Percentiles rank a stretch among this genome's conserved stretches.
These are phyloP conservation scores for Clitopilus passeckerianus DNA, from an alignment of 768 basidiomycete species.

Conservation along the genomic window DNA sequence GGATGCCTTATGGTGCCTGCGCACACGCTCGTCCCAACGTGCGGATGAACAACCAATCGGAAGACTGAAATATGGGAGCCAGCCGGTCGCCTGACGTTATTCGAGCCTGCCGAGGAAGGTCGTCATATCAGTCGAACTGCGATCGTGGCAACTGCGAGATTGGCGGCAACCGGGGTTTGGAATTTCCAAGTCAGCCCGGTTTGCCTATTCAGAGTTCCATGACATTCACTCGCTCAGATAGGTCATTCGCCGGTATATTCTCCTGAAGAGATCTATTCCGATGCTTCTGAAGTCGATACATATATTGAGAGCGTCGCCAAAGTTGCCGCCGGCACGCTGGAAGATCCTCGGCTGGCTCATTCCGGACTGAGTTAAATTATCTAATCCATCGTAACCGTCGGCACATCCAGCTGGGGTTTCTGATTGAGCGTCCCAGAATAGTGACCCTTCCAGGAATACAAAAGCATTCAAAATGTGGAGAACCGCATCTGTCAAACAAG, in stretches of 20 bases:
- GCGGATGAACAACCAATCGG: no score
- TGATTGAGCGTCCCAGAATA: background rate
- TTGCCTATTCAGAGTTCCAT: no score
- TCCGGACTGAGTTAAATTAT: background rate
- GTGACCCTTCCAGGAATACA: background rate
- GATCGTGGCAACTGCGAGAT: no score
- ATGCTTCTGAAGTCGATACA: background rate
- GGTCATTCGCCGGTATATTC: background rate
- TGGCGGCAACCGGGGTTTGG: no score
- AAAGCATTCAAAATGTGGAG: background rate
- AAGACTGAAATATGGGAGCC: no score
- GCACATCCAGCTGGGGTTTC: background rate
- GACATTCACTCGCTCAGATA: no score
- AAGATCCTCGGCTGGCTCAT: background rate
- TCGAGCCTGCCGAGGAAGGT: no score
- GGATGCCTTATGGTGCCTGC: no score
- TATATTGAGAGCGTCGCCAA: background rate
- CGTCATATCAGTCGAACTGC: no score
- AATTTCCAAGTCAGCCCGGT: no score
- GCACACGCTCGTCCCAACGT: no score
- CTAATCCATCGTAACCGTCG: background rate
- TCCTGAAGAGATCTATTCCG: background rate
- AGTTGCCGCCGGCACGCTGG: background rate
- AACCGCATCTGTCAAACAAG: background rate
- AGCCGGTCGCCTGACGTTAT: no score